phyloP scores from a whole-genome alignment of 352 stramenopile genomes.

The Globisporangium carolinianum region DNA sequence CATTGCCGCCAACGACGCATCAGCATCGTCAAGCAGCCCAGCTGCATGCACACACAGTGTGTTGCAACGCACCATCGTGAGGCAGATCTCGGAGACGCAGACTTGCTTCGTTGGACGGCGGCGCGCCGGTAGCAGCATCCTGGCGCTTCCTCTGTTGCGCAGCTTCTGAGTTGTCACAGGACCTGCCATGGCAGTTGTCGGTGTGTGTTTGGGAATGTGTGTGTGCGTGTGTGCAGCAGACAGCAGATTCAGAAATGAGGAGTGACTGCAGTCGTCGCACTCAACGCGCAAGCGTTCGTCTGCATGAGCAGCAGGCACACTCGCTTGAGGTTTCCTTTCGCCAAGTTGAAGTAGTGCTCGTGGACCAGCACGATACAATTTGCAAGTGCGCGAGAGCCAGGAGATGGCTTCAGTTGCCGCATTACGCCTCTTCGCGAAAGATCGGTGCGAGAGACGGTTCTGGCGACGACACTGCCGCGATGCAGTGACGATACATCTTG shows the following conservation, averaged over 20 bases:
- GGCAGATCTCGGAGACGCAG: not conserved
- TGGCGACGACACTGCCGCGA: too few relatives aligned
- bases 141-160: not conserved
- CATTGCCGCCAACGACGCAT: not conserved
- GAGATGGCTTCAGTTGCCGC: not conserved
- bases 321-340: not conserved
- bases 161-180: not conserved
- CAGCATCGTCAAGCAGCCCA: not conserved
- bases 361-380: conserved; percentile 7
- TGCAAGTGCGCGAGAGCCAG: not conserved
- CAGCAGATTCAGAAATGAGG: conserved; percentile 10
- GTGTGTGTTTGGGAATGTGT: too few relatives aligned
- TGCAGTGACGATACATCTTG: too few relatives aligned
- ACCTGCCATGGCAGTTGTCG: too few relatives aligned
- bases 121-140: not conserved
- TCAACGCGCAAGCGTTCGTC: not conserved
- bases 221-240: not conserved
- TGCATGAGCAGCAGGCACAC: not conserved
- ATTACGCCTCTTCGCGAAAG: not conserved
- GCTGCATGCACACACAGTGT: not conserved
- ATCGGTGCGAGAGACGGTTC: too few relatives aligned
- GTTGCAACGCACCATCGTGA: conserved; percentile 1
- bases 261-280: not conserved
- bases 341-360: conserved; percentile 9
- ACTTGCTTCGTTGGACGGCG: not conserved